phyloP scores from a whole-genome alignment of 257 asterid genomes.

The Forsythia viridissima region DNA sequence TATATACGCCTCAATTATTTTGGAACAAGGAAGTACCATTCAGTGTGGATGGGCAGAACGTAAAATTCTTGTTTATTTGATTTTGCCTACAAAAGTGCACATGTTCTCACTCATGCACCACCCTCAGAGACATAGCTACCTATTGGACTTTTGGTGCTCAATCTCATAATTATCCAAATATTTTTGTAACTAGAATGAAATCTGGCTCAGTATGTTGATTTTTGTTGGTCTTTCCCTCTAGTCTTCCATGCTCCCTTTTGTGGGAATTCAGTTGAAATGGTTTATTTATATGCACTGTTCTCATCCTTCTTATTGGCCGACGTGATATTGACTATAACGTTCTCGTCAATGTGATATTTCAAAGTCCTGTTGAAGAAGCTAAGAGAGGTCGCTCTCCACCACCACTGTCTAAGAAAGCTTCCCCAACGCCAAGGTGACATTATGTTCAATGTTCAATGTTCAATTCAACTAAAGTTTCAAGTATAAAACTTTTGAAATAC shows the following conservation, averaged over 20 bases:
- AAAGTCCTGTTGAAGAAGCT: slow-evolving; percentile 73
- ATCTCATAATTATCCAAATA: background rate
- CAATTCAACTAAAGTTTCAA: background rate
- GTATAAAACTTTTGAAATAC: background rate
- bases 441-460: slow-evolving; percentile 14
- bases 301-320: background rate
- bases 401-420: slow-evolving; percentile 60
- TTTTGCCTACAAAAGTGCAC: background rate
- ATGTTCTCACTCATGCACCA: background rate
- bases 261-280: background rate
- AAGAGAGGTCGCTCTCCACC: slow-evolving; percentile 90
- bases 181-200: background rate
- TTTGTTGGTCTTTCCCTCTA: background rate
- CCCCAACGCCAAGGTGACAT: slow-evolving; percentile 85
- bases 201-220: background rate
- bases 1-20: background rate
- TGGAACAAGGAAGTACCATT: background rate
- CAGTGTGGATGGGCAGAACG: background rate
- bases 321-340: background rate
- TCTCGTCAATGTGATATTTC: slow-evolving; percentile 8
- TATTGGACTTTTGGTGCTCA: background rate
- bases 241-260: background rate
- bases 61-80: background rate
- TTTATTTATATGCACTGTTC: background rate
- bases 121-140: background rate